Conservation (phyloP, 2,329 filamentous ascomycete genomes). For the Cercospora sp. region DNA sequence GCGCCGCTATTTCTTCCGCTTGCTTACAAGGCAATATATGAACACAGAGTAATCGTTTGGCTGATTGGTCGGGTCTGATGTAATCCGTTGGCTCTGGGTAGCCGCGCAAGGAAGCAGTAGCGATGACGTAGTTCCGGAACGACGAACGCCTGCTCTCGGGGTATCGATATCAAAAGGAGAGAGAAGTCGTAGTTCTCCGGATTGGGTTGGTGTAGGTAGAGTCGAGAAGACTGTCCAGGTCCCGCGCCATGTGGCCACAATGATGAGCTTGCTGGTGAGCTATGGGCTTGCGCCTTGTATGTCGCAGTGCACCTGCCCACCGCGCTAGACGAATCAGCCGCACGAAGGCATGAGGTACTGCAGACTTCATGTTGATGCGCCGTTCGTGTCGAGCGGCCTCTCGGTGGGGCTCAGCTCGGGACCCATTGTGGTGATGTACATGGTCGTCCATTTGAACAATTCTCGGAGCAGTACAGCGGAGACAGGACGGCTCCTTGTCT, state of each 20-base stretch:
- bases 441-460: background rate
- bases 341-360: slow-evolving; percentile 1
- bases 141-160: slow-evolving; percentile 16
- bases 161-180: slow-evolving; percentile 17
- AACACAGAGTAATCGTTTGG: background rate
- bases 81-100: background rate
- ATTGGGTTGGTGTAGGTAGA: background rate
- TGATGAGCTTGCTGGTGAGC: background rate
- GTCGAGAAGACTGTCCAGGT: background rate
- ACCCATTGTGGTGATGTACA: background rate
- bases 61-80: background rate
- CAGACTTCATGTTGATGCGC: slow-evolving; percentile 1
- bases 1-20: background rate
- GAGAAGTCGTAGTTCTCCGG: slow-evolving; percentile 1
- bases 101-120: background rate
- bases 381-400: background rate
- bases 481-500: background rate
- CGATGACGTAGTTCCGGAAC: background rate
- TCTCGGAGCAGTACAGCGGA: background rate
- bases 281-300: background rate
- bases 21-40: background rate
- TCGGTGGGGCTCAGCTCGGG: background rate
- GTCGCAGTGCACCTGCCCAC: background rate
- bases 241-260: background rate
- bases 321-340: background rate